Conservation (phyloP, 345 rosid species). For the Adansonia digitata region DNA sequence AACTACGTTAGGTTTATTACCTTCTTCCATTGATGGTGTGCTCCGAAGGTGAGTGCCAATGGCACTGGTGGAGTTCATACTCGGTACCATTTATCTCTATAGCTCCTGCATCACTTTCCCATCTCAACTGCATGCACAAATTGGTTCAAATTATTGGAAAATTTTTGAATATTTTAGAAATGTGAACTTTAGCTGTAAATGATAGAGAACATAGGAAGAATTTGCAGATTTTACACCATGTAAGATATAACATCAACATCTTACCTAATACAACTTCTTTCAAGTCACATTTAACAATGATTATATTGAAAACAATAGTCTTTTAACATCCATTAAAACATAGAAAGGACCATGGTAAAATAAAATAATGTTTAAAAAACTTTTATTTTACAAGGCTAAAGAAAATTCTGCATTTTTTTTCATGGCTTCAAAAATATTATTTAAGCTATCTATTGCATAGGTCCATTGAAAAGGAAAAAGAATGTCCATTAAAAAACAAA, state of each 20-base stretch:
- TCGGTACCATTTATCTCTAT: constrained; percentile 35
- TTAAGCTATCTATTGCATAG: too few relatives aligned
- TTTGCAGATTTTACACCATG: background rate
- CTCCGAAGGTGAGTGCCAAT: constrained; percentile 68
- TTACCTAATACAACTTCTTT: background rate
- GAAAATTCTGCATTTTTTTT: too few relatives aligned
- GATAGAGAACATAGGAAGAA: background rate
- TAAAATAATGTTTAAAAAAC: too few relatives aligned
- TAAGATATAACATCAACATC: background rate
- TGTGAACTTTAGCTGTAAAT: background rate
- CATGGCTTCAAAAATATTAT: too few relatives aligned
- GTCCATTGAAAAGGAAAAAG: too few relatives aligned
- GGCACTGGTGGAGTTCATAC: constrained; percentile 41
- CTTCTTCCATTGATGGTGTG: constrained; percentile 48
- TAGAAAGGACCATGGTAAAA: too few relatives aligned
- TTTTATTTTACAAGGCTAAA: too few relatives aligned
- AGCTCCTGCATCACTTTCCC: constrained; percentile 50
- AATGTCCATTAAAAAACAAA: too few relatives aligned
- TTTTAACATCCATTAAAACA: background rate
- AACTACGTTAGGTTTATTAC: constrained; percentile 12
- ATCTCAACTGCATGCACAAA: constrained; percentile 41
- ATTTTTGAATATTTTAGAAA: background rate
- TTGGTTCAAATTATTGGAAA: background rate
- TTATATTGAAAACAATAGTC: background rate
- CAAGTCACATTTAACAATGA: background rate